Evolutionary conservation across 2,329 filamentous ascomycete genomes (phyloP), one percentile per base, ranked within the genome.

Genomic region (Ophiocordyceps australis): DNA sequence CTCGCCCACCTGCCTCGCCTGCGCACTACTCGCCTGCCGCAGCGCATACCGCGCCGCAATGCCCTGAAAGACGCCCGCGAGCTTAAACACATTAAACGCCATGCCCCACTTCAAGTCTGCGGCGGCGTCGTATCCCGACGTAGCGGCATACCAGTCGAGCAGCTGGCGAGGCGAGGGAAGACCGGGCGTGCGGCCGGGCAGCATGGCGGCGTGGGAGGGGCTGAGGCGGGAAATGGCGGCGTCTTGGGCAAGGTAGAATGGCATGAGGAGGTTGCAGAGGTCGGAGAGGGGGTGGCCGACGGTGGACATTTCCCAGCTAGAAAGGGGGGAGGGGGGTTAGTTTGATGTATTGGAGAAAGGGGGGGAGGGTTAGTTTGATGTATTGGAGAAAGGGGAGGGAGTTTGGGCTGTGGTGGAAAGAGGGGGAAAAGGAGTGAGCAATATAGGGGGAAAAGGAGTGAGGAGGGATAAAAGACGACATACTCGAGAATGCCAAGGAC

Each of bases 301-400:
- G 0, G 89, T 95, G 19, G 82, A 83, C 82, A 98, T 93, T 57
- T 95, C 89, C 86, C 86, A 95, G 54, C 65, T 70, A 40, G n/a
- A n/a, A n/a, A n/a, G n/a, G n/a, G n/a, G n/a, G n/a, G n/a, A n/a
- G n/a, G n/a, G n/a, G n/a, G n/a, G n/a, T n/a, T n/a, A n/a, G n/a
- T n/a, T n/a, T n/a, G n/a, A n/a, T n/a, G n/a, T n/a, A n/a, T n/a
- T n/a, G n/a, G n/a, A n/a, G n/a, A n/a, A n/a, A n/a, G n/a, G n/a
- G n/a, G n/a, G n/a, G n/a, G n/a, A n/a, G n/a, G n/a, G n/a, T n/a
- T n/a, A n/a, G n/a, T n/a, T n/a, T n/a, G n/a, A n/a, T n/a, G n/a
- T n/a, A n/a, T n/a, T n/a, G n/a, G n/a, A n/a, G n/a, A n/a, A n/a
- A n/a, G n/a, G n/a, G n/a, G n/a, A n/a, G n/a, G n/a, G n/a, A n/a